Conservation (phyloP, 2,329 filamentous ascomycete species). For the Magnaporthiopsis rhizophila region DNA sequence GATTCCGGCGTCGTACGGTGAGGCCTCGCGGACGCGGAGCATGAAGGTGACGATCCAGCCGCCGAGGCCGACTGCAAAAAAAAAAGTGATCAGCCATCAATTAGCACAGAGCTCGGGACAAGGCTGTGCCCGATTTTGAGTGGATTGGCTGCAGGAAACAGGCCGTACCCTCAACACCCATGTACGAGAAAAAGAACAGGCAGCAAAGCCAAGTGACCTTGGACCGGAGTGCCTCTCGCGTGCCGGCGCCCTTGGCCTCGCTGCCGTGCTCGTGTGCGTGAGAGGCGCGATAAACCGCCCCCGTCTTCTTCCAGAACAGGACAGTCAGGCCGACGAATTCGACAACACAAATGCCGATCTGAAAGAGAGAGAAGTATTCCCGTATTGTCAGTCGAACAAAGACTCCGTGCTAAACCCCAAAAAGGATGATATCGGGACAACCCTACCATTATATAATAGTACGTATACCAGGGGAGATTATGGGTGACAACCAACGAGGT, state of each 20-base stretch:
- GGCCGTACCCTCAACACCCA: conserved; percentile 53
- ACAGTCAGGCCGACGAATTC: conserved; percentile 39
- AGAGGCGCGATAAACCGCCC: conserved; percentile 38
- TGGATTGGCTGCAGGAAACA: background rate
- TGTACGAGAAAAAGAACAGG: conserved; percentile 66
- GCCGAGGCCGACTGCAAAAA: conserved; percentile 50
- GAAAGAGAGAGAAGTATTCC: background rate
- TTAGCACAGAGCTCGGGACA: too few relatives aligned
- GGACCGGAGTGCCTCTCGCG: conserved; percentile 33
- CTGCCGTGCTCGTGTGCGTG: conserved; percentile 11
- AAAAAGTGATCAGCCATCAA: too few relatives aligned
- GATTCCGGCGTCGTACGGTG: conserved; percentile 63
- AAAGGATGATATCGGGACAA: background rate
- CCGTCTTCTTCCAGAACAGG: conserved; percentile 52
- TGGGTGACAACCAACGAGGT: conserved; percentile 61
- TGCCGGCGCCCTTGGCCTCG: conserved; percentile 13
- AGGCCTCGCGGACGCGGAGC: conserved; percentile 63
- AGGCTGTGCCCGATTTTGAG: too few relatives aligned
- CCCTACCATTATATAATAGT: conserved; percentile 66
- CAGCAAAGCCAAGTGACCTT: conserved; percentile 63
- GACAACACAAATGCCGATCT: conserved; percentile 45
- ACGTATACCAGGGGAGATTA: conserved; percentile 56
- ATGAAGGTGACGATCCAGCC: conserved; percentile 85
- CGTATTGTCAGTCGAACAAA: background rate
- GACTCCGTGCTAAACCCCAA: background rate